These are phyloP conservation scores for Bryum argenteum DNA, from an alignment of 225 moss, liverwort and hornwort genomes.

Conservation along the genomic window DNA sequence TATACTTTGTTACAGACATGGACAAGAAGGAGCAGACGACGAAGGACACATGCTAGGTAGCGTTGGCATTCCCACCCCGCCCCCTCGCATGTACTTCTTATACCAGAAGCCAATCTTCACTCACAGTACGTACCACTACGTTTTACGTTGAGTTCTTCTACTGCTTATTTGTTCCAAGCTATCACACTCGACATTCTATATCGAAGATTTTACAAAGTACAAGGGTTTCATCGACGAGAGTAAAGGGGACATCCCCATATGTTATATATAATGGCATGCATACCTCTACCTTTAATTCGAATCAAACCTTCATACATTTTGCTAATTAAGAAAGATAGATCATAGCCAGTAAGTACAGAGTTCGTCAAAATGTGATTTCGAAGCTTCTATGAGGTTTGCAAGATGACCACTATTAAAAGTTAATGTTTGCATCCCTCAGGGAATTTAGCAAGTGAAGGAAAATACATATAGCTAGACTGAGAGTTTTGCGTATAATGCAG, in stretches of 20 bases:
- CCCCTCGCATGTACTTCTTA: slow-evolving; percentile 76
- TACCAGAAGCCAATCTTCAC: slow-evolving; percentile 77
- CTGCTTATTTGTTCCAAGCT: neutral
- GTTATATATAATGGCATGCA: too few species aligned
- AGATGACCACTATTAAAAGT: neutral
- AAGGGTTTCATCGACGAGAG: too few species aligned
- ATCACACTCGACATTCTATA: too few species aligned
- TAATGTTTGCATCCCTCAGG: neutral
- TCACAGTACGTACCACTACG: slow-evolving; percentile 29
- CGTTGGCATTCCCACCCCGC: slow-evolving; percentile 63
- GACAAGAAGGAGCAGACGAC: slow-evolving; percentile 30
- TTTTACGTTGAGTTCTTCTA: too few species aligned
- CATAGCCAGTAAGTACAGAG: too few species aligned
- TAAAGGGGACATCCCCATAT: too few species aligned
- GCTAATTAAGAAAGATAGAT: too few species aligned
- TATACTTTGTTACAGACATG: slow-evolving; percentile 23
- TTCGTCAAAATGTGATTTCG: too few species aligned
- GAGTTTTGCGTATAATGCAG: slow-evolving; percentile 19
- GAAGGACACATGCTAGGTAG: slow-evolving; percentile 65
- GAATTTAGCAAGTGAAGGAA: neutral
- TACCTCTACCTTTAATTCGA: too few species aligned
- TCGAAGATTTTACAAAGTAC: too few species aligned
- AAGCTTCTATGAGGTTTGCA: too few species aligned
- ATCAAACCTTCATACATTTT: too few species aligned
- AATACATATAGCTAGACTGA: neutral